Percentiles rank a stretch among this genome's conserved stretches.
Conservation (phyloP, 805 yeast genomes). For the Teunomyces barrocoloradensis region DNA sequence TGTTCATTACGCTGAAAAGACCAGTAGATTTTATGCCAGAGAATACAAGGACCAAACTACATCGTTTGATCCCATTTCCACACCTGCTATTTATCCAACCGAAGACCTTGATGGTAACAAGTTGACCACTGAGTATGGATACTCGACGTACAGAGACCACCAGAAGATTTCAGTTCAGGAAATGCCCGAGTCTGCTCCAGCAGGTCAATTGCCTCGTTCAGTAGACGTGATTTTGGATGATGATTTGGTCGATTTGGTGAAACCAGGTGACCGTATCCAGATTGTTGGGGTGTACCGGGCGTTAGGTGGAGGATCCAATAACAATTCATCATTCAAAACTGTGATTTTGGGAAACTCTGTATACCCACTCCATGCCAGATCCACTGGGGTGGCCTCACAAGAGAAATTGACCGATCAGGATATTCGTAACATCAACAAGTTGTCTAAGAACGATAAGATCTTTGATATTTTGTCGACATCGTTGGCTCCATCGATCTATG, state of each 20-base stretch:
- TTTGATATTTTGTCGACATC: conserved; percentile 81
- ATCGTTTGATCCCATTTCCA: conserved; percentile 76
- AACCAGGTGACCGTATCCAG: conserved; percentile 96
- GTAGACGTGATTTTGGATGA: conserved; percentile 92
- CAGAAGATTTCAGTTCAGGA: conserved; percentile 93
- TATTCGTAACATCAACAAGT: conserved; percentile 78
- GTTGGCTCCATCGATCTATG: conserved; percentile 93
- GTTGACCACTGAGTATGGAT: conserved; percentile 87
- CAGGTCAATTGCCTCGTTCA: conserved; percentile 94
- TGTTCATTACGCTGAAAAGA: conserved; percentile 86
- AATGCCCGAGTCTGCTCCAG: conserved; percentile 97
- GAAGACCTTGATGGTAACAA: conserved; percentile 91
- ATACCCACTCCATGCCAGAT: conserved; percentile 83
- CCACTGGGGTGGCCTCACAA: conserved; percentile 75
- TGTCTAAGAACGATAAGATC: conserved; percentile 67
- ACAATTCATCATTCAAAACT: conserved; percentile 71
- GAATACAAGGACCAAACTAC: conserved; percentile 93
- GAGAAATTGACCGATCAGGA: conserved; percentile 75
- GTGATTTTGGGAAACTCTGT: conserved; percentile 86
- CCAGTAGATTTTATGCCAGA: conserved; percentile 82
- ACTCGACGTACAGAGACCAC: conserved; percentile 88
- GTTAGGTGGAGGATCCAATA: conserved; percentile 66
- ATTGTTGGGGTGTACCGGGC: conserved; percentile 92
- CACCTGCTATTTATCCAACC: conserved; percentile 86
- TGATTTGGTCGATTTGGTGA: conserved; percentile 85